Percentiles rank a stretch among this genome's conserved stretches.
Evolutionary conservation across 2,329 filamentous ascomycete genomes (phyloP).

Genomic region (Pestalotiopsis sp.): DNA sequence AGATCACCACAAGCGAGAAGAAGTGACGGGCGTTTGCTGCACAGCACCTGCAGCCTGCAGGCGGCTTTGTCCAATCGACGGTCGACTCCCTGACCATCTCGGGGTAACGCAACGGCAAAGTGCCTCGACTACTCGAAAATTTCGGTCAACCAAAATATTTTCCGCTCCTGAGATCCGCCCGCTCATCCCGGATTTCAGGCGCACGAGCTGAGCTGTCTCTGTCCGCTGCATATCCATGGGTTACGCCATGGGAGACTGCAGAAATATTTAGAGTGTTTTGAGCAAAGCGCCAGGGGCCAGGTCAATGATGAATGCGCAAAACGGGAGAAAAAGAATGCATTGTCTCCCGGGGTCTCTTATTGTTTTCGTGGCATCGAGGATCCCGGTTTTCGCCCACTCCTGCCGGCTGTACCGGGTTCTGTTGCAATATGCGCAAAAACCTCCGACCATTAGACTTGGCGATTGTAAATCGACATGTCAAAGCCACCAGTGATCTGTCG

Average conservation of each 20-base stretch:
- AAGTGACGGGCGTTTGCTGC: conserved; percentile 6
- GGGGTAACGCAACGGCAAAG: background rate
- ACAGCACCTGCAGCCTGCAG: background rate
- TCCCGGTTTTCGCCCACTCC: no score
- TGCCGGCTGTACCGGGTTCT: no score
- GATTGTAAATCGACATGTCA: no score
- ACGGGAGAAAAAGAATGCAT: no score
- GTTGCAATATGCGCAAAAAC: no score
- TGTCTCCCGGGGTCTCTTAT: no score
- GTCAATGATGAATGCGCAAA: no score
- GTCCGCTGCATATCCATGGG: background rate
- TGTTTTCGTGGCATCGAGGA: no score
- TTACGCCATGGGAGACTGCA: conserved; percentile 5
- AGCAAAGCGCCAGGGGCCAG: no score
- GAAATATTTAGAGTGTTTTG: background rate
- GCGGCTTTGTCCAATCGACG: no score
- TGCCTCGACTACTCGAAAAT: conserved; percentile 2
- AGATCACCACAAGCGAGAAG: background rate
- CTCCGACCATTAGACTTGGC: no score
- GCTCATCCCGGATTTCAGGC: background rate
- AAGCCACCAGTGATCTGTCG: no score
- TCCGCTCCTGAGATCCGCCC: background rate
- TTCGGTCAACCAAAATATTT: background rate
- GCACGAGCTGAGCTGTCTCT: conserved; percentile 9
- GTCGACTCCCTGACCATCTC: background rate